Percentiles rank a stretch among this genome's conserved stretches.
Evolutionary conservation across 805 yeast genomes (phyloP).

Genomic region (Saturnispora serradocipensis): DNA sequence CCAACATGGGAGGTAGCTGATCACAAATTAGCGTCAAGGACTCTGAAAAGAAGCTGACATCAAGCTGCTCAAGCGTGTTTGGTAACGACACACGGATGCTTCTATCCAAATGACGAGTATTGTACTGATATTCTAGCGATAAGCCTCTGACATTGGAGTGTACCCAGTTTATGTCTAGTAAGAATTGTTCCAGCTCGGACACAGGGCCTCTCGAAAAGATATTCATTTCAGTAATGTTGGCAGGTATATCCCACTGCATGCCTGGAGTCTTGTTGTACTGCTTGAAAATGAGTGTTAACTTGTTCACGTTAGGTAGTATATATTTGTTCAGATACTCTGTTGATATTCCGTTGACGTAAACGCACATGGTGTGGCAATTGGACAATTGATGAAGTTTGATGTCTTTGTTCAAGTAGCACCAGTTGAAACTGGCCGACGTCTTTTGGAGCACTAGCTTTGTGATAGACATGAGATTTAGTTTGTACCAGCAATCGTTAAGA

Average conservation of each 20-base stretch:
- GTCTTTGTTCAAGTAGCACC: constrained; percentile 2
- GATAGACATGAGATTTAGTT: not conserved
- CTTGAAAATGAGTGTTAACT: constrained; percentile 5
- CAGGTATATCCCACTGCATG: not conserved
- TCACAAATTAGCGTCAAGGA: constrained; percentile 4
- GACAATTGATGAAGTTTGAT: not conserved
- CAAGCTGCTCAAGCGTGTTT: constrained; percentile 4
- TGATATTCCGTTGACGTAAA: constrained; percentile 7
- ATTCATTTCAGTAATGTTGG: constrained; percentile 2
- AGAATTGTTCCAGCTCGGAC: constrained; percentile 2
- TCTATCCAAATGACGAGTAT: constrained; percentile 3
- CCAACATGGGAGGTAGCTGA: constrained; percentile 3
- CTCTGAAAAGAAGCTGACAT: constrained; percentile 4
- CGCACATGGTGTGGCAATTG: not conserved
- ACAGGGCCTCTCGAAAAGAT: constrained; percentile 6
- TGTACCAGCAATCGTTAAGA: constrained; percentile 1
- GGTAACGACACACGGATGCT: constrained; percentile 1
- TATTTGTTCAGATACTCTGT: constrained; percentile 6
- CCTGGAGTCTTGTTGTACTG: constrained; percentile 4
- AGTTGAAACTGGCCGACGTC: constrained; percentile 4
- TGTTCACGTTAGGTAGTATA: constrained; percentile 1
- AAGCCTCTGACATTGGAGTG: constrained; percentile 7
- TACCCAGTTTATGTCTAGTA: constrained; percentile 4
- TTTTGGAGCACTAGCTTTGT: constrained; percentile 5
- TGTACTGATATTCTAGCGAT: constrained; percentile 7